Evolutionary conservation across 1,284 basidiomycete species (phyloP), one percentile per base, ranked within the genome.

Genomic region (Ustilago esculenta): DNA sequence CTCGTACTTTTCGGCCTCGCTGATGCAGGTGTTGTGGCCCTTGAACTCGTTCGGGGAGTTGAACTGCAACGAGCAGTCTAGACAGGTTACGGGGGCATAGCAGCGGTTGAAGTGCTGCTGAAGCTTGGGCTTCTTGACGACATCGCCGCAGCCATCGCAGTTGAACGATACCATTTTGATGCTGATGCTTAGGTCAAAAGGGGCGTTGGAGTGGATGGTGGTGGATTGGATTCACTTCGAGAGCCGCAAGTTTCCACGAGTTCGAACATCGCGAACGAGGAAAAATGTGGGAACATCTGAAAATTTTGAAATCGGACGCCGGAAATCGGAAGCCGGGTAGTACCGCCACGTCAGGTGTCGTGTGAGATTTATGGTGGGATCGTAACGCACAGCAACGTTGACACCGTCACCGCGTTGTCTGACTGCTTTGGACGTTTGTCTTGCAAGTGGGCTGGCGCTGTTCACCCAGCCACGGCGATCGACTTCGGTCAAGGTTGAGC

Each of bases 101-200:
- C 81, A 82, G 20, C 77, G 70, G 34, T 73, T 51, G 66, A 60
- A 79, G 56, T 81, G 80, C 56, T 77, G 73, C 10, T 65, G 69
- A 11, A 81, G 75, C 49, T 81, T 81, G 5, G 80, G 80, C 58
- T 81, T 81, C 61, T 81, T 81, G 58, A 81, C 76, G 1, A 78
- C 74, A 32, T 81, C 80, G 45, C 73, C 75, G 50, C 80, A 81
- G 32, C 69, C 71, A 34, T 81, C 76, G 60, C 80, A 81, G 53
- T 72, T 75, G 72, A 80, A 79, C 10, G 75, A 79, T 11, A 77
- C 73, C 75, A 80, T 77, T n/a, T 11, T 33, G 43, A n/a, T n/a
- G n/a, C n/a, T n/a, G n/a, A n/a, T n/a, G n/a, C n/a, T n/a, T n/a
- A n/a, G n/a, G n/a, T n/a, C n/a, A n/a, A n/a, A n/a, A n/a, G n/a